Base-by-base conservation (phyloP, 2,329 filamentous ascomycete species). In the Tolypocladium amazonense region DNA sequence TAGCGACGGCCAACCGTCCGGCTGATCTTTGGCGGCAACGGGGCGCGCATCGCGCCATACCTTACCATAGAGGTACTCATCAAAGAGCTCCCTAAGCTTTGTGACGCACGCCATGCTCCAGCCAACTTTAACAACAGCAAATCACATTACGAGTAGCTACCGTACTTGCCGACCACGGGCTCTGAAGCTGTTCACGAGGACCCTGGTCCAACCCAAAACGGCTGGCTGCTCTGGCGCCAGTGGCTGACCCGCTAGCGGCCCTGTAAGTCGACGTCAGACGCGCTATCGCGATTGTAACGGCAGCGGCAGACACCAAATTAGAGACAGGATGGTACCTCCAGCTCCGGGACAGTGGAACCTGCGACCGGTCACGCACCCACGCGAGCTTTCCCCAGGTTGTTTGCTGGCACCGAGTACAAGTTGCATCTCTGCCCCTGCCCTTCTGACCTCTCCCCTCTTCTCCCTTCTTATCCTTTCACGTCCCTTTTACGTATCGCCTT, bases 401-500 rank as follows among this genome's bases (percentile, higher is more conserved):
- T 18, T 20, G 27, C 47, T 33, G 50, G 50, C n/a, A 53, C 30
- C 23, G n/a, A 54, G 20, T 25, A 45, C 41, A 47, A 47, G 50
- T n/a, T 30, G 18, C 27, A 56, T 61, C 61, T 47, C 45, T 59
- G 45, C 58, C 58, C 58, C 45, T 61, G 39, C 35, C 56, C 62
- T n/a, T 33, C 43, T 15, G n/a, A 25, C 23, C 25, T 45, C 37
- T 38, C 37, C 37, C 43, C 53, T 59, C 35, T 27, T 47, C 37
- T 23, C 38, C 54, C 58, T 57, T 56, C 54, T 47, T 18, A 47
- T 43, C n/a, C 52, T 61, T 50, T 57, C 33, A 33, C 52, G 30
- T n/a, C 56, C n/a, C 33, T 30, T 39, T 20, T 57, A 43, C 20
- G 7, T 8, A n/a, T 55, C 8, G n/a, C 45, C 25, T 38, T 45